Evolutionary conservation across 2,329 filamentous ascomycete genomes (phyloP), one percentile per base, ranked within the genome.

Genomic region (Beauveria caledonica): DNA sequence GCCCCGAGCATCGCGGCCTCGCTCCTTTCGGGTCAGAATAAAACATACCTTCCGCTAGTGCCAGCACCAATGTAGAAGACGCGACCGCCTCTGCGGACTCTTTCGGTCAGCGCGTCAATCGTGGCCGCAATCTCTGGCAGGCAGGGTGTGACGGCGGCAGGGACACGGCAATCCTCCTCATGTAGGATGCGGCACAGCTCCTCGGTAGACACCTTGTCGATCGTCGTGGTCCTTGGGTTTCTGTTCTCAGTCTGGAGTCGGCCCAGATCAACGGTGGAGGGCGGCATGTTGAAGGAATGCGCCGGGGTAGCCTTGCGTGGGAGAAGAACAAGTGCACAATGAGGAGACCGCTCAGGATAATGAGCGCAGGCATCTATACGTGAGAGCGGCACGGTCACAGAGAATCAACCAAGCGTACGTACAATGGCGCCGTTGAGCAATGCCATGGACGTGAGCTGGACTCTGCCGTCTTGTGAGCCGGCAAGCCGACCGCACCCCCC

Each of bases 11-110:
- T 36, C 10, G 33, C 11, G 33, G 33, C 33, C 13, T 36, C 15
- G 13, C 33, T 36, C 33, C 5, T 15, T 36, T 36, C 33, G 13
- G 29, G 33, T 11, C 11, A 23, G 39, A n/a, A 21, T 2, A 36
- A 23, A 33, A 46, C 66, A 63, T 61, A 75, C 72, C 75, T 72
- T 58, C 76, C 74, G 62, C 76, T 78, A 2, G 75, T 77, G 15
- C 76, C 74, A 3, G 75, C 76, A 10, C 75, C 75, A n/a, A 74
- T 58, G 56, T 63, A 63, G 13, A 63, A 63, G 7, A 66, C 58
- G 11, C 63, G 61, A 6, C 64, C 63, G 49, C 64, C 64, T 29
- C 25, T 49, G 7, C 58, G 50, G 17, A 66, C 55, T 23, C 62
- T 60, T n/a, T 61, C 62, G 8, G 58, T 19, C 33, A 66, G 53